Conservation (phyloP, 495 filamentous ascomycete genomes). For the Podospora australis region DNA sequence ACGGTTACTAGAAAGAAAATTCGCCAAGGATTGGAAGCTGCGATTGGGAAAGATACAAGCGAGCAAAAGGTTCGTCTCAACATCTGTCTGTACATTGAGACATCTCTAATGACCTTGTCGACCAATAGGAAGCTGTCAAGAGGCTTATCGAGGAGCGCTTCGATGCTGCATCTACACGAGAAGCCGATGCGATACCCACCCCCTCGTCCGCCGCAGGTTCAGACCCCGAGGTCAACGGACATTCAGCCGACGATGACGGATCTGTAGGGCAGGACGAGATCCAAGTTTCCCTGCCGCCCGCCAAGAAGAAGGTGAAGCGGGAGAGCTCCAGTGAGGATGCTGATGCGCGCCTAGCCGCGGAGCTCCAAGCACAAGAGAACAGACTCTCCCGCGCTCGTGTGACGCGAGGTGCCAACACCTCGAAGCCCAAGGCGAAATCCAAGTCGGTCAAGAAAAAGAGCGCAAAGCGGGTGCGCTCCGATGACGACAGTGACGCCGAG, state of each 20-base stretch:
- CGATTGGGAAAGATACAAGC: constrained; percentile 68
- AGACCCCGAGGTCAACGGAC: constrained; percentile 30
- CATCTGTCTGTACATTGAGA: constrained; percentile 1
- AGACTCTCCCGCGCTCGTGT: constrained; percentile 53
- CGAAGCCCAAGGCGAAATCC: constrained; percentile 33
- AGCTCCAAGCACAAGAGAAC: constrained; percentile 90
- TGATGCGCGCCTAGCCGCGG: constrained; percentile 78
- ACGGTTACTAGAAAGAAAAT: constrained; percentile 92
- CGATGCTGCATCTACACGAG: constrained; percentile 62
- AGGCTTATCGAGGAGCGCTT: constrained; percentile 83
- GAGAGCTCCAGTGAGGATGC: constrained; percentile 54
- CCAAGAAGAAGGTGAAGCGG: constrained; percentile 54
- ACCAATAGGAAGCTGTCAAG: constrained; percentile 66
- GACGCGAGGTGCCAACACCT: constrained; percentile 58
- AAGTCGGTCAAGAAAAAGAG: constrained; percentile 68
- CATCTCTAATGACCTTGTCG: background rate
- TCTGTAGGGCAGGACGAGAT: constrained; percentile 40
- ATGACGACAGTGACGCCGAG: constrained; percentile 74
- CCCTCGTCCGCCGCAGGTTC: constrained; percentile 29
- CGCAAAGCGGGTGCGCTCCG: constrained; percentile 63
- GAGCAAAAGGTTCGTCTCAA: constrained; percentile 67
- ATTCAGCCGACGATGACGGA: constrained; percentile 29
- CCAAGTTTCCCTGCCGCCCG: constrained; percentile 44
- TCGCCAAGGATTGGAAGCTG: constrained; percentile 73
- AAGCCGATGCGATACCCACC: constrained; percentile 23